Conservation (phyloP, 495 filamentous ascomycete species). For the Paragyromitra xinjiangensis region DNA sequence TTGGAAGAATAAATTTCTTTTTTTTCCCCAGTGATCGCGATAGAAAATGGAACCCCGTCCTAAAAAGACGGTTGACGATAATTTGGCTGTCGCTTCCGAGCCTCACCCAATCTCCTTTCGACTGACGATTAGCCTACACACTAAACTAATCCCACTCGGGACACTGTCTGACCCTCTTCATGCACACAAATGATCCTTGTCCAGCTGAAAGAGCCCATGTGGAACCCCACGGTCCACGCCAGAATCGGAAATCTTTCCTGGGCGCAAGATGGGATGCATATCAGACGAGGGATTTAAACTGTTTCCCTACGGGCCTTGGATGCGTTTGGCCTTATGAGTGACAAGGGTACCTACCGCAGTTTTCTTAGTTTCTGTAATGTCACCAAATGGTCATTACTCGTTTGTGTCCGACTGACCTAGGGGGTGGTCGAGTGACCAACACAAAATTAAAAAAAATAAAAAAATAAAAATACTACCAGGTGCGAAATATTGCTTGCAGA, state of each 20-base stretch:
- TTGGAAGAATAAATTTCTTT: background rate
- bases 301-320: constrained; percentile 46
- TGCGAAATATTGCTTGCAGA: constrained; percentile 3
- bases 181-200: constrained; percentile 45
- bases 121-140: constrained; percentile 19
- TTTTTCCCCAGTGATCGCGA: constrained; percentile 17
- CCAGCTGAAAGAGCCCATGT: constrained; percentile 49
- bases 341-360: constrained; percentile 25
- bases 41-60: constrained; percentile 11
- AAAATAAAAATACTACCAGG: background rate
- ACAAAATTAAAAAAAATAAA: constrained; percentile 13
- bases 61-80: constrained; percentile 16
- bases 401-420: constrained; percentile 6
- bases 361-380: constrained; percentile 13
- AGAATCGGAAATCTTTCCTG: constrained; percentile 50
- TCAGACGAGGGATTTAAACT: constrained; percentile 52
- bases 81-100: constrained; percentile 38
- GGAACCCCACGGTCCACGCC: constrained; percentile 39
- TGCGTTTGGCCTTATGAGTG: constrained; percentile 42
- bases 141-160: constrained; percentile 34
- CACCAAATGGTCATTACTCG: constrained; percentile 38
- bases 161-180: constrained; percentile 10
- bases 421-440: constrained; percentile 1
- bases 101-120: constrained; percentile 32
- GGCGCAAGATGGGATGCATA: constrained; percentile 48